Conservation (phyloP, 805 yeast genomes). For the Lachancea sp. region DNA sequence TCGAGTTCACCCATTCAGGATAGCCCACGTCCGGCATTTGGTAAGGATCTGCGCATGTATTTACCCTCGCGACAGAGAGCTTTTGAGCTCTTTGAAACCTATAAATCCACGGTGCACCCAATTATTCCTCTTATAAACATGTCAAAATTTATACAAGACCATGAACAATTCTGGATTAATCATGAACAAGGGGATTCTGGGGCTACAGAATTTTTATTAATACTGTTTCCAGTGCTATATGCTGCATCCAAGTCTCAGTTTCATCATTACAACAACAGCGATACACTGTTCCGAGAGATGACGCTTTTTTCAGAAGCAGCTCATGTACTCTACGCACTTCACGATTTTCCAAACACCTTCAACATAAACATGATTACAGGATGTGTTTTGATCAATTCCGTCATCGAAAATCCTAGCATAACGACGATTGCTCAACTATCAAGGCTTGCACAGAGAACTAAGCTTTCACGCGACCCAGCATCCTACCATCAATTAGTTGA, state of each 20-base stretch:
- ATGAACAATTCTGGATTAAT: conserved; percentile 44
- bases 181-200: conserved; percentile 13
- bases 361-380: conserved; percentile 39
- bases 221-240: conserved; percentile 48
- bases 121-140: conserved; percentile 49
- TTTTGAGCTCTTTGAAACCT: conserved; percentile 42
- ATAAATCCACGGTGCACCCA: conserved; percentile 48
- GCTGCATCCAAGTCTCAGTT: conserved; percentile 55
- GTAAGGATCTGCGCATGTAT: conserved; percentile 35
- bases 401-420: conserved; percentile 50
- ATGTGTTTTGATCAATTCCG: conserved; percentile 45
- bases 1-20: conserved; percentile 1
- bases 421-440: conserved; percentile 51
- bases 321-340: conserved; percentile 44
- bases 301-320: conserved; percentile 44
- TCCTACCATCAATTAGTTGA: conserved; percentile 44
- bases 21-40: conserved; percentile 3
- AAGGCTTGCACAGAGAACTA: conserved; percentile 49
- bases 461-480: conserved; percentile 56
- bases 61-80: conserved; percentile 44
- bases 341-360: conserved; percentile 44
- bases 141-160: conserved; percentile 38
- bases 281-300: conserved; percentile 38
- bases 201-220: conserved; percentile 42
- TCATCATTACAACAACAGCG: conserved; percentile 47